phyloP scores from a whole-genome alignment of 257 asterid genomes.

The Thymus mandschuricus region DNA sequence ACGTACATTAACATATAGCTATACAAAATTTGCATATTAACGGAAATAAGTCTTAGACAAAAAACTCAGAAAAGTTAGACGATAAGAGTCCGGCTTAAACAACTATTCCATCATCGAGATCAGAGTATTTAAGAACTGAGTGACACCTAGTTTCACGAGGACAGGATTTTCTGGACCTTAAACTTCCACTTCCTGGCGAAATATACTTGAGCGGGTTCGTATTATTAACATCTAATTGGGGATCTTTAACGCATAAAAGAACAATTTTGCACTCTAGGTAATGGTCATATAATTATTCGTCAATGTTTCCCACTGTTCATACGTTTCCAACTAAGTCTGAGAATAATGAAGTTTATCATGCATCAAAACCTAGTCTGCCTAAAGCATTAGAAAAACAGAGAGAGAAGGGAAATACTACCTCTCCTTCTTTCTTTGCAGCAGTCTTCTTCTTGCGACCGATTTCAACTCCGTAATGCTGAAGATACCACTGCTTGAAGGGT shows the following conservation, averaged over 20 bases:
- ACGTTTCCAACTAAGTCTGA: background rate
- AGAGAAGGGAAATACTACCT: constrained; percentile 33
- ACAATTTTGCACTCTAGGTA: background rate
- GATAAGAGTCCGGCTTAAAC: background rate
- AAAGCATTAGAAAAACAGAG: too few species aligned
- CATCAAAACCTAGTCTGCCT: background rate
- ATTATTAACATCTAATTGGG: background rate
- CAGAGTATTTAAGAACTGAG: background rate
- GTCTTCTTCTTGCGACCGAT: constrained; percentile 77
- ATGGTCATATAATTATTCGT: too few species aligned
- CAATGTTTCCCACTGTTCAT: too few species aligned
- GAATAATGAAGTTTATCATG: background rate
- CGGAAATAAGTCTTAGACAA: background rate
- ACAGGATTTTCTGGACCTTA: too few species aligned
- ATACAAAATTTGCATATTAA: background rate
- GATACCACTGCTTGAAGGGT: constrained; percentile 83
- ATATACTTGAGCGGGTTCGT: too few species aligned
- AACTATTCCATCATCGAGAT: background rate
- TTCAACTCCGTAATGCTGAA: constrained; percentile 82
- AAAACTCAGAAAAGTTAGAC: background rate
- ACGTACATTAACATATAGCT: background rate
- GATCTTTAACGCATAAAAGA: background rate
- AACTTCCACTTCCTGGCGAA: too few species aligned
- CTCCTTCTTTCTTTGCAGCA: constrained; percentile 67
- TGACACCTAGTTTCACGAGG: background rate